Base-by-base conservation (phyloP, 2,329 filamentous ascomycete species). In the Plenodomus lindquistii region DNA sequence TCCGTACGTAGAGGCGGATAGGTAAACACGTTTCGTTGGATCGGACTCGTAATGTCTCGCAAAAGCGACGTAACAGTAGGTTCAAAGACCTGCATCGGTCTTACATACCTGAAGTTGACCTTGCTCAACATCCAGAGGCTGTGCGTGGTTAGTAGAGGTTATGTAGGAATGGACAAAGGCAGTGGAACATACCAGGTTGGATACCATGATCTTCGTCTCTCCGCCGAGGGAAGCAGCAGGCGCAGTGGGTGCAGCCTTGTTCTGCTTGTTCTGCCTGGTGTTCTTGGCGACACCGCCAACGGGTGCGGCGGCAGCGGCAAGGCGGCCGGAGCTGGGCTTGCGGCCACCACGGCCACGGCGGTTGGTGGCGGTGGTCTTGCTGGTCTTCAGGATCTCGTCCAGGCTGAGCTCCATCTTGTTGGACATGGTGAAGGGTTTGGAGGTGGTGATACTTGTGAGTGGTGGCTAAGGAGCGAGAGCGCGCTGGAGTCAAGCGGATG, bases 51-150 rank as follows among this genome's bases (percentile, higher is more conserved):
- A 52, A 54, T 61, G 51, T 62, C 62, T 65, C 59, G 62, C 58
- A 57, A 57, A 56, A 46, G 60, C 63, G 63, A 67, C 46, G 52
- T 44, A 63, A 59, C 55, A 60, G 51, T 62, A 73, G 73, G 73
- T 65, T 71, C 65, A 72, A 69, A 73, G 65, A 70, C 69, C 71
- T 62, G 66, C 62, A 62, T 87, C 81, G 88, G 63, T 66, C 84
- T 91, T 91, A 99, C 94, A 95, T 99, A 99, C 94, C 94, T 99
- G 97, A 81, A 99, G 95, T 86, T 95, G 90, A 80, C 80, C 81
- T 84, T 97, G 93, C 79, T 86, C 90, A 77, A 99, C 91, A 85
- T 99, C 94, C 81, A 87, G 86, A 75, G 94, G 94, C 91, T 97
- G 63, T 27, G 15, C 46, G 16, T 42, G 21, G 75, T 88, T 79